Percentiles rank a stretch among this genome's conserved stretches.
These are phyloP conservation scores for Trichoderma pleuroti DNA, from an alignment of 2,329 filamentous ascomycete genomes.

Conservation along the genomic window DNA sequence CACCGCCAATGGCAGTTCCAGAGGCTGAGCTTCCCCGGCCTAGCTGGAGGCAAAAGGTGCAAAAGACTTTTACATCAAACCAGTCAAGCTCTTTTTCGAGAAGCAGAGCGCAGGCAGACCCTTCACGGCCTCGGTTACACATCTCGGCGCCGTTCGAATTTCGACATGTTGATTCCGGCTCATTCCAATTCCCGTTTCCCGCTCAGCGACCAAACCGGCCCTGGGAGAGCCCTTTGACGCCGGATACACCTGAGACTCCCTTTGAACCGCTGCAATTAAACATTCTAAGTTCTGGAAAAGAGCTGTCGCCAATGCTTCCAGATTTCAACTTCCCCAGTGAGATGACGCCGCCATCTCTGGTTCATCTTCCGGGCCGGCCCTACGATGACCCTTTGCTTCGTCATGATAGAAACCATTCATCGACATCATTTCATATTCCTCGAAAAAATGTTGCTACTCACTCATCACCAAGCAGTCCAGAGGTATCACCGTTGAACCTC, in stretches of 20 bases:
- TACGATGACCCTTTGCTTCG: constrained; percentile 32
- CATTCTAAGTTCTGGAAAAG: constrained; percentile 42
- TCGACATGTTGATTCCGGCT: constrained; percentile 52
- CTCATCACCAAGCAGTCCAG: constrained; percentile 25
- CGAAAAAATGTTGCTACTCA: constrained; percentile 38
- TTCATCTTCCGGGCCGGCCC: constrained; percentile 31
- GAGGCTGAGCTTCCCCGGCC: constrained; percentile 22
- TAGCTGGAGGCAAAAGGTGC: constrained; percentile 23
- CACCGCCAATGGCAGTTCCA: constrained; percentile 28
- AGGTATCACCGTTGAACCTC: constrained; percentile 33
- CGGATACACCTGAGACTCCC: constrained; percentile 27
- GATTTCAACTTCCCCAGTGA: constrained; percentile 43
- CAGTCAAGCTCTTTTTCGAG: constrained; percentile 44
- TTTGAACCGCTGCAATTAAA: constrained; percentile 57
- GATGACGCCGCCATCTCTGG: constrained; percentile 40
- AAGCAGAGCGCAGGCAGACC: constrained; percentile 44
- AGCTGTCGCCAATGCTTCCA: constrained; percentile 55
- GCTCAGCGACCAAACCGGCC: constrained; percentile 13
- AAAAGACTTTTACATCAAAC: constrained; percentile 32
- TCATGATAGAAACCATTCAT: constrained; percentile 47
- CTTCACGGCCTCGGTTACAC: constrained; percentile 48
- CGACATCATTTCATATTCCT: constrained; percentile 55
- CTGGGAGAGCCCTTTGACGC: constrained; percentile 27
- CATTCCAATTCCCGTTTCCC: constrained; percentile 36
- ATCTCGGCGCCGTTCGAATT: constrained; percentile 61